Evolutionary conservation across 495 filamentous ascomycete genomes (phyloP), one percentile per base, ranked within the genome.

Genomic region (Penicillium mononematosum): DNA sequence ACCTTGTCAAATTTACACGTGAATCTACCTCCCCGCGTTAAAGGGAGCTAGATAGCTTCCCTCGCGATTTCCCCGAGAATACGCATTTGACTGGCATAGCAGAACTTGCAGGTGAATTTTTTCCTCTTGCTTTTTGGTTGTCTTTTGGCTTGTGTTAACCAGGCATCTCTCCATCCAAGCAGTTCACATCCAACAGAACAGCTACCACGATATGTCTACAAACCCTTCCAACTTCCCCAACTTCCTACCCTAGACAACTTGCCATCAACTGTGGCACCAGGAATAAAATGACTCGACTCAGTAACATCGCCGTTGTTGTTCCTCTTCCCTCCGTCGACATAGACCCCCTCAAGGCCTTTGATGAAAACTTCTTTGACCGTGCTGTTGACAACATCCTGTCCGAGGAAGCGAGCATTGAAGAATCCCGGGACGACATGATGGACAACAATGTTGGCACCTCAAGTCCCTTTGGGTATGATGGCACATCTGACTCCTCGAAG

Each of bases 351-450:
- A 50, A 66, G 25, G 50, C 53, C 1, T 65, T 69, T 36, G 46
- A 61, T 27, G 59, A 62, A 17, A 45, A 60, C 1, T 45, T 59
- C 7, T 48, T 62, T 19, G 53, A 56, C 2, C 56, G 47, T 11
- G 61, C 59, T 1, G 17, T 68, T 10, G 61, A 75, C 7, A 12
- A 52, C 19, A 75, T 73, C 17, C 52, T 75, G 11, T 58, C 60
- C 3, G 65, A 70, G 22, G 61, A 70, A 32, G 51, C 56, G 5
- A 66, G 45, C 36, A 54, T 67, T n/a, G 64, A 71, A 55, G 53
- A 50, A 39, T 60, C 56, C 7, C 50, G 56, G 43, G 48, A 53
- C 19, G 45, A 53, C 20, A 38, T 44, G 48, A 32, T 20, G 45
- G 45, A 48, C 9, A 31, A 44, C 31, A 12, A 19, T n/a, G 17